Evolutionary conservation across 2,329 filamentous ascomycete genomes (phyloP).

Genomic region (Trichothecium roseum): DNA sequence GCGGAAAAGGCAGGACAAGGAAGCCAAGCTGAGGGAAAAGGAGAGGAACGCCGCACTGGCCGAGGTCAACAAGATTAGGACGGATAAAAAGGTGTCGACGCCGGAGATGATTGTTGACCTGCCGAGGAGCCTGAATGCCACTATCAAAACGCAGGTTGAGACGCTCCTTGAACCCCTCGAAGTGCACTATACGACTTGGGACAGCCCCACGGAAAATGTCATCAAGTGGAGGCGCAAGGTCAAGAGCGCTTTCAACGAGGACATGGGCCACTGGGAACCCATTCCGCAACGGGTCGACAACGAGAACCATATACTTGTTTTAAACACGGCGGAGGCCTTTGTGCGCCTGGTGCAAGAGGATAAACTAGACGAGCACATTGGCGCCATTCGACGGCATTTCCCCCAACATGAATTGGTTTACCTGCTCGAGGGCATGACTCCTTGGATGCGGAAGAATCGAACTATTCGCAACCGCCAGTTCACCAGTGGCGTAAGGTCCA

Average conservation of each 20-base stretch:
- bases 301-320: constrained; percentile 52
- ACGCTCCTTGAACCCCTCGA: constrained; percentile 39
- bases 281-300: constrained; percentile 36
- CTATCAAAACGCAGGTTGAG: constrained; percentile 33
- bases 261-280: constrained; percentile 55
- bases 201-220: constrained; percentile 37
- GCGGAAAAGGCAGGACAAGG: constrained; percentile 45
- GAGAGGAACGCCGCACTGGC: constrained; percentile 54
- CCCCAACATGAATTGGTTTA: constrained; percentile 49
- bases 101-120: constrained; percentile 72
- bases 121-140: constrained; percentile 42
- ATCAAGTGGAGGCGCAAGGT: constrained; percentile 63
- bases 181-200: constrained; percentile 34
- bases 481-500: constrained; percentile 48
- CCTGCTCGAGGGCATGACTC: constrained; percentile 57
- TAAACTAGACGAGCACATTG: constrained; percentile 42
- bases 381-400: constrained; percentile 42
- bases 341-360: constrained; percentile 39
- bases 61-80: constrained; percentile 62
- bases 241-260: constrained; percentile 49
- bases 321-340: constrained; percentile 55
- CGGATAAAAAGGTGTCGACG: constrained; percentile 62
- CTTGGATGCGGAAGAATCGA: constrained; percentile 60
- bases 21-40: constrained; percentile 52
- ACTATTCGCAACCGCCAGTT: constrained; percentile 59